phyloP scores from a whole-genome alignment of 2,329 filamentous ascomycete species.

The Pyrenophora graminea region DNA sequence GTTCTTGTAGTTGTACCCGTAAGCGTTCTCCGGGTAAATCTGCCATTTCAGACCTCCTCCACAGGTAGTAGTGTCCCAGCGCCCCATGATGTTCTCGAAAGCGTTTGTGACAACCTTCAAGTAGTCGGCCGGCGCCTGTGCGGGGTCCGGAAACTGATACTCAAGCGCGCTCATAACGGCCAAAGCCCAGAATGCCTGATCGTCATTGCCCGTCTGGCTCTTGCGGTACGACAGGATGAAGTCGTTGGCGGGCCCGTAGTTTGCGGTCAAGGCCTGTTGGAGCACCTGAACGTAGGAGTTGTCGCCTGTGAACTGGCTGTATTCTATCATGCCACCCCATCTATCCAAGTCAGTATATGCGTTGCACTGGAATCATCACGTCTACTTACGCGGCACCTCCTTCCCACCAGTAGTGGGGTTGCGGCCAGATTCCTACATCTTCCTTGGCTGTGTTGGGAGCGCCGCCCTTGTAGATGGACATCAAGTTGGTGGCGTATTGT shows the following conservation, averaged over 20 bases:
- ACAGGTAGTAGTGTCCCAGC: constrained; percentile 72
- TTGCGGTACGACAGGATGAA: constrained; percentile 51
- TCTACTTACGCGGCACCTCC: constrained; percentile 39
- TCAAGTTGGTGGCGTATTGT: constrained; percentile 41
- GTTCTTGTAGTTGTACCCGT: constrained; percentile 82
- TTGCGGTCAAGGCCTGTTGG: constrained; percentile 50
- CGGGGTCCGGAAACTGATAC: constrained; percentile 66
- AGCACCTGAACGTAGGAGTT: constrained; percentile 48
- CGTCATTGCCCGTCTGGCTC: constrained; percentile 65
- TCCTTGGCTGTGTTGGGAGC: constrained; percentile 25
- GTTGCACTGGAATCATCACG: no score
- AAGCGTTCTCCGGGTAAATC: constrained; percentile 73
- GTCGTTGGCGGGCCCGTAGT: constrained; percentile 49
- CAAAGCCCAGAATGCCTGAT: constrained; percentile 75
- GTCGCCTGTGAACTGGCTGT: constrained; percentile 54
- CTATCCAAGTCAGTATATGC: no score
- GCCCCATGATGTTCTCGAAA: constrained; percentile 69
- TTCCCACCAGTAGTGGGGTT: constrained; percentile 55
- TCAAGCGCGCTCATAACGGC: constrained; percentile 70
- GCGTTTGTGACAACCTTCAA: constrained; percentile 70
- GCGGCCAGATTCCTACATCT: constrained; percentile 49
- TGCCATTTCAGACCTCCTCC: constrained; percentile 79
- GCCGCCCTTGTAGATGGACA: constrained; percentile 43
- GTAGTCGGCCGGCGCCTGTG: constrained; percentile 56
- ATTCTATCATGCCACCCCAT: constrained; percentile 49